Evolutionary conservation across 257 asterid genomes (phyloP).

Genomic region (Solanum paucissectum): DNA sequence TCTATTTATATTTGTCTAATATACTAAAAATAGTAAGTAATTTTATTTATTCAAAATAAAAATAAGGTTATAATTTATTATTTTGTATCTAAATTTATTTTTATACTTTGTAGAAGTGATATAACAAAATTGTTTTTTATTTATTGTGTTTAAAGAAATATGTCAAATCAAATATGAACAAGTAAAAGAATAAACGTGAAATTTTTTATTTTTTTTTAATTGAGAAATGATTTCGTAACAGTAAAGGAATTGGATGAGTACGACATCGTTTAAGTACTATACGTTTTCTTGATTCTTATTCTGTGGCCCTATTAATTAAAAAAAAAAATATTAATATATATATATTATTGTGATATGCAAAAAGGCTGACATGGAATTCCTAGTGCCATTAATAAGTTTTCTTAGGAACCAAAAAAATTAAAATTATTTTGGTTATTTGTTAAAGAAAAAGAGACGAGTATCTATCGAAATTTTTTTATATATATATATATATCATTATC

Average conservation of each 20-base stretch:
- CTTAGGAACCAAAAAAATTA: not conserved
- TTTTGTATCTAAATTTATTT: too few relatives aligned
- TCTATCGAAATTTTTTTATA: not conserved
- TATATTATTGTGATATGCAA: not conserved
- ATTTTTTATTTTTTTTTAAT: not conserved
- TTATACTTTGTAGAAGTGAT: not conserved
- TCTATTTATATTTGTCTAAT: not conserved
- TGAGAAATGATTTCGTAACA: not conserved
- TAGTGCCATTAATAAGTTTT: not conserved
- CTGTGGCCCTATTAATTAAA: not conserved
- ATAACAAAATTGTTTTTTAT: too few relatives aligned
- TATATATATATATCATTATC: too few relatives aligned
- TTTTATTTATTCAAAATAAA: too few relatives aligned
- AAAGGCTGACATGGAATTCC: not conserved
- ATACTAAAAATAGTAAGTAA: too few relatives aligned
- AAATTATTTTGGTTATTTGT: not conserved
- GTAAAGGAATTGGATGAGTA: not conserved
- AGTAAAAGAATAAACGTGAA: accelerated
- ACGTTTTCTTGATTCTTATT: not conserved
- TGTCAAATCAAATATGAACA: not conserved
- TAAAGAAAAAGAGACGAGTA: not conserved
- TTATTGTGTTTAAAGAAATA: too few relatives aligned
- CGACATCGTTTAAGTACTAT: not conserved
- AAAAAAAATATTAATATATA: not conserved
- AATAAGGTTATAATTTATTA: too few relatives aligned